phyloP scores from a whole-genome alignment of 176 grass and related monocot genomes.

The Oryza meridionalis region DNA sequence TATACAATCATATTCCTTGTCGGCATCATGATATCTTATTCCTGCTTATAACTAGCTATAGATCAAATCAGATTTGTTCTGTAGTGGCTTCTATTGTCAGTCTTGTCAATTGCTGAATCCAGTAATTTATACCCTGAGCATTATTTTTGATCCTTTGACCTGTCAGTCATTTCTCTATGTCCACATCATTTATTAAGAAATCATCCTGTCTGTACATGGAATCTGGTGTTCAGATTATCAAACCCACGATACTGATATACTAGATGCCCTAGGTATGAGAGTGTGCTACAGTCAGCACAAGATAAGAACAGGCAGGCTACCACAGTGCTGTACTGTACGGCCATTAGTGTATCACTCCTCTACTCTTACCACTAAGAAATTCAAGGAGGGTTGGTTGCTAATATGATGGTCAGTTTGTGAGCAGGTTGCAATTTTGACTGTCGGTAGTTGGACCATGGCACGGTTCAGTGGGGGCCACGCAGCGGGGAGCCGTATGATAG shows the following conservation, averaged over 20 bases:
- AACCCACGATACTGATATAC: constrained; percentile 14
- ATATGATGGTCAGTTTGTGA: constrained; percentile 37
- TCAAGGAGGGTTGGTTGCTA: not conserved
- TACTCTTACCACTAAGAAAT: not conserved
- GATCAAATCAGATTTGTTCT: constrained; percentile 64
- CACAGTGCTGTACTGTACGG: constrained; percentile 16
- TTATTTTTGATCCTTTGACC: constrained; percentile 34
- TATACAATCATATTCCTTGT: constrained; percentile 52
- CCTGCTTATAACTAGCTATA: constrained; percentile 6
- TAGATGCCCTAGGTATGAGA: constrained; percentile 44
- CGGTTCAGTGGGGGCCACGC: constrained; percentile 28
- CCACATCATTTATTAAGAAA: constrained; percentile 52
- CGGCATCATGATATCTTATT: constrained; percentile 53
- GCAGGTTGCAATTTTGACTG: constrained; percentile 46
- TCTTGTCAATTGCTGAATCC: constrained; percentile 47
- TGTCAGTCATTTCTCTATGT: constrained; percentile 36
- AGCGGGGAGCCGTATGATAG: constrained; percentile 19
- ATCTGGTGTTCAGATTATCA: constrained; percentile 47
- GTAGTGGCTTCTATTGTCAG: constrained; percentile 49
- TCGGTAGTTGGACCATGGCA: constrained; percentile 52
- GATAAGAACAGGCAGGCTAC: constrained; percentile 2
- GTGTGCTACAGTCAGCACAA: constrained; percentile 37
- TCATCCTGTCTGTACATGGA: constrained; percentile 45
- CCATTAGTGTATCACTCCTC: not conserved
- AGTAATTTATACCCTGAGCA: constrained; percentile 34